Evolutionary conservation across 495 filamentous ascomycete genomes (phyloP), one percentile per base, ranked within the genome.

Genomic region (Xylaria curta): DNA sequence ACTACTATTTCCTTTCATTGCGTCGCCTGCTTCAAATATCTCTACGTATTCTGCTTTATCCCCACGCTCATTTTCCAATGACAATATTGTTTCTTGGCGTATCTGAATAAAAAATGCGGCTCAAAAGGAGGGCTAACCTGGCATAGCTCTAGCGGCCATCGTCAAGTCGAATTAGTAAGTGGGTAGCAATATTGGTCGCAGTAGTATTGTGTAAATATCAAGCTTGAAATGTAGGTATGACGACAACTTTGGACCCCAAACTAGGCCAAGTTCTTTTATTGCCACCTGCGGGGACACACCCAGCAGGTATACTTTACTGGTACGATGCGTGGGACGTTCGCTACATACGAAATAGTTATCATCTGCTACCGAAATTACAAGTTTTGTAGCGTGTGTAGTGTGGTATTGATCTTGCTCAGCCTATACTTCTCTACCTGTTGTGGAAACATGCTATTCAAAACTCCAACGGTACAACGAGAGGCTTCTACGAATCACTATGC

Each of bases 271-370:
- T 6, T 40, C 19, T 28, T 61, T 40, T 42, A 28, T 61, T 9
- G 36, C 59, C 59, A 61, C 59, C 26, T 61, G 59, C 36, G 36
- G 59, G 59, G 59, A 59, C 54, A 59, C 21, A 59, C 21, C 54
- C 9, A 59, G 17, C 15, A n/a, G 54, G 33, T 36, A 26, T 46
- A 46, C 36, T 38, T 38, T 3, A 38, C 42, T 4, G 42, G 42
- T 17, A 19, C 13, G 15, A 42, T 42, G 38, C 38, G 38, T 42
- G 38, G 10, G 9, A 42, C 38, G 38, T 42, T 42, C 42, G 42
- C 42, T 46, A 46, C 42, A n/a, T n/a, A n/a, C 42, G 24, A 26
- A 9, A 21, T 8, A 53, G 21, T 53, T 53, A n/a, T n/a, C 24
- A 13, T 26, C 24, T 26, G 1, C 10, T 7, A 53, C 10, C 49